Evolutionary conservation across 768 basidiomycete species (phyloP), one percentile per base, ranked within the genome.

Genomic region (Lepiota venenata): DNA sequence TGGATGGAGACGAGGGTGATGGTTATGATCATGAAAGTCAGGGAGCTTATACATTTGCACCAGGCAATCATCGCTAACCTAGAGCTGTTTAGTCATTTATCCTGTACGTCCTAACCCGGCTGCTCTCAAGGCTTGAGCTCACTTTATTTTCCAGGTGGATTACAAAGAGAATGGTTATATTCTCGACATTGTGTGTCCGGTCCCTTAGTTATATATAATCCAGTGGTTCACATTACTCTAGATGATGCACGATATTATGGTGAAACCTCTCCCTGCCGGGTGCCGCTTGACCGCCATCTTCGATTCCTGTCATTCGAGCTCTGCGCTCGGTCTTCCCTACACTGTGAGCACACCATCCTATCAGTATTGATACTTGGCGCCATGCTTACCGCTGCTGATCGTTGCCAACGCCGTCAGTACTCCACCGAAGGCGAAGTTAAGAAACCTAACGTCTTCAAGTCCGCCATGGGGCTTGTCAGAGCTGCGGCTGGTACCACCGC

Each of bases 391-490:
- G 25, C 25, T 25, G 5, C 37, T 2, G n/a, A n/a, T n/a, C n/a
- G n/a, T n/a, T n/a, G n/a, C n/a, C n/a, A n/a, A n/a, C n/a, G n/a
- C n/a, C 14, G 42, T 11, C 57, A 90, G 84, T 98, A 98, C 71
- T 93, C 93, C 18, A 96, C 93, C 6, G 93, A 98, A 72, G 94
- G 94, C 46, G 93, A 91, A 65, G 72, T 98, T 66, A 97, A 98
- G 69, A 93, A 97, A 66, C 93, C 95, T 32, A 95, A 97, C 64
- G 80, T 90, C 36, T 71, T 98, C 60, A 77, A 76, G 43, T 85
- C 88, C 5, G 82, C 93, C 10, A 80, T 85, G 62, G 82, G 85
- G 4, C 63, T 98, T 36, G 69, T 93, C 49, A 91, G 91, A 65
- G 79, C 81, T 1, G 86, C 91, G 14, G 82, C 87, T n/a, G 90